Conservation (phyloP, 2,329 filamentous ascomycete species). For the Alternaria viburni region DNA sequence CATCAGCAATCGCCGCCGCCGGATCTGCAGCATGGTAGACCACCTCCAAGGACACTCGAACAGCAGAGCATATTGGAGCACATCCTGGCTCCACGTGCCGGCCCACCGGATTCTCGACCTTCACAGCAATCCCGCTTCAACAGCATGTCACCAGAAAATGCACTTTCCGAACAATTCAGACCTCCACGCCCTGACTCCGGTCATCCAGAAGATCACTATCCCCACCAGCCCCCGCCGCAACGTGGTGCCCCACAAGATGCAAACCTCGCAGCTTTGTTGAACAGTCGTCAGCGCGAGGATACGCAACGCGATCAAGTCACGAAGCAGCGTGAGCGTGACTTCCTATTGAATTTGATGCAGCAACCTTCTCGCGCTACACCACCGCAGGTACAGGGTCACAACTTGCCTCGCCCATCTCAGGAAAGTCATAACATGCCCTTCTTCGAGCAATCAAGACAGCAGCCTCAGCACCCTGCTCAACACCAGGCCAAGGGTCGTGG, state of each 20-base stretch:
- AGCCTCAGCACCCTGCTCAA: constrained; percentile 38
- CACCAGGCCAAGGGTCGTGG: constrained; percentile 43
- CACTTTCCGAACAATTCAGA: constrained; percentile 38
- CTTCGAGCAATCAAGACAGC: constrained; percentile 42
- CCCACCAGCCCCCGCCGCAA: constrained; percentile 39
- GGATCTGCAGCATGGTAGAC: constrained; percentile 32
- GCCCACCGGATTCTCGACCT: constrained; percentile 36
- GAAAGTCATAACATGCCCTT: constrained; percentile 42
- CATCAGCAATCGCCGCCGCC: constrained; percentile 39
- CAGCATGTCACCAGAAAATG: constrained; percentile 45
- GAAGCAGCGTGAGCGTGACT: constrained; percentile 74
- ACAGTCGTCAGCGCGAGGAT: constrained; percentile 47
- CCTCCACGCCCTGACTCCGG: constrained; percentile 40
- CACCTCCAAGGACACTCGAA: constrained; percentile 39
- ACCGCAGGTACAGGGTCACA: constrained; percentile 41
- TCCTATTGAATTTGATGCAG: constrained; percentile 84
- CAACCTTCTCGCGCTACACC: constrained; percentile 51
- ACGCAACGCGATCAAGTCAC: constrained; percentile 45
- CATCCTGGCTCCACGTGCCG: constrained; percentile 41
- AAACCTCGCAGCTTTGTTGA: constrained; percentile 46
- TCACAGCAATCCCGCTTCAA: constrained; percentile 41
- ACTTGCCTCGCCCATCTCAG: constrained; percentile 44
- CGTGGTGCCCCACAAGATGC: constrained; percentile 41
- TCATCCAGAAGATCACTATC: constrained; percentile 38
- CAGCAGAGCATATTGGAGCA: constrained; percentile 46